phyloP scores from a whole-genome alignment of 768 basidiomycete genomes.

The Macrocybe gigantea region DNA sequence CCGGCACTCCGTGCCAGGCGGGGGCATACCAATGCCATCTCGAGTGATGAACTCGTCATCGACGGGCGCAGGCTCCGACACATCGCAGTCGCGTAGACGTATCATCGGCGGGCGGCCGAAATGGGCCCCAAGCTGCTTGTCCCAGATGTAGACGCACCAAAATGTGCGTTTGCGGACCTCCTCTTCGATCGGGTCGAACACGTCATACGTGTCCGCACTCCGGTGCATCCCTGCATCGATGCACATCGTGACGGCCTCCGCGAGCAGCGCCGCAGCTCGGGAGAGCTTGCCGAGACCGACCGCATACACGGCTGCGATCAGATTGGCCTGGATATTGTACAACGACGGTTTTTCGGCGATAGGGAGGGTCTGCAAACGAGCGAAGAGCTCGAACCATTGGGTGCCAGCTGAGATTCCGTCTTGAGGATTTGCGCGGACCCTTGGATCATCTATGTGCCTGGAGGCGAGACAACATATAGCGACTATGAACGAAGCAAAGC shows the following conservation, averaged over 20 bases:
- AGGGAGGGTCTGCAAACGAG: constrained; percentile 80
- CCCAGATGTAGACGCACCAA: constrained; percentile 96
- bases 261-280: constrained; percentile 79
- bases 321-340: constrained; percentile 87
- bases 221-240: constrained; percentile 89
- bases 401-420: constrained; percentile 88
- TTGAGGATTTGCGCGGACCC: constrained; percentile 74
- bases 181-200: constrained; percentile 86
- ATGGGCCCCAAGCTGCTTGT: constrained; percentile 86
- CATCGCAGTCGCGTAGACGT: constrained; percentile 84
- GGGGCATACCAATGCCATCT: constrained; percentile 62
- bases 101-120: constrained; percentile 89
- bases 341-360: constrained; percentile 85
- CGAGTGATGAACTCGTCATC: constrained; percentile 88
- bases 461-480: constrained; percentile 88
- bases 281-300: constrained; percentile 87
- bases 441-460: constrained; percentile 87
- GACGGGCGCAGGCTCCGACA: constrained; percentile 77
- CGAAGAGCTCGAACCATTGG: constrained; percentile 88
- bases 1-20: constrained; percentile 66
- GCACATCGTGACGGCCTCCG: constrained; percentile 82
- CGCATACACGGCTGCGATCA: constrained; percentile 90
- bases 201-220: constrained; percentile 76
- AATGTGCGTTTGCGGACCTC: constrained; percentile 93
- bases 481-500: constrained; percentile 93